Evolutionary conservation across 306 rosid genomes (phyloP), one percentile per base, ranked within the genome.

Genomic region (Sindora glabra): DNA sequence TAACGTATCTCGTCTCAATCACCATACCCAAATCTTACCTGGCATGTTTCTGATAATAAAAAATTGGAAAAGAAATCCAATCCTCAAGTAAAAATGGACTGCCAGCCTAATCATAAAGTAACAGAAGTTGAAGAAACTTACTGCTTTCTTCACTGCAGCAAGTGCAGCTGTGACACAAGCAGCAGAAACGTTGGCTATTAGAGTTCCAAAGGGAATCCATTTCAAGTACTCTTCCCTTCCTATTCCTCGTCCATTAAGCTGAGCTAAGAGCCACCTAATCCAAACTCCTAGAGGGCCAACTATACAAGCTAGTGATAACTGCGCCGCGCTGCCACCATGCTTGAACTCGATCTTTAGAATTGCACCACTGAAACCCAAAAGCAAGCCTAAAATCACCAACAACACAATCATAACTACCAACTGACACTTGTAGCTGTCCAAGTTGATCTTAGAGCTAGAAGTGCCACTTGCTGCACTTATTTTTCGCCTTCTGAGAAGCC

Each of bases 261-360:
- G 51, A 3, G 92, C 86, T 36, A 89, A 77, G 77, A 81, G 65
- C 95, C 97, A 89, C 70, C 86, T 71, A 56, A 72, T 56, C 97
- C 97, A 89, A 41, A 86, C 97, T 32, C 92, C 97, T 7, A 65
- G 10, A 10, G 97, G 95, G 22, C 95, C 97, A 74, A 89, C 77
- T 14, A 89, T 30, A 78, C 92, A 89, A 26, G 78, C 92, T 46
- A 89, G 36, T 92, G 87, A 86, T 10, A 83, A 54, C 15, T 63
- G 57, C 60, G 78, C 84, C 27, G 51, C 75, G 14, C 39, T 55
- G 38, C 74, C 61, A 6, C 57, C 67, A 12, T 47, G 74, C 49
- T 69, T 69, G 56, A 86, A 86, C 72, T 81, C 74, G 13, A 32
- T 32, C 51, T 47, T 25, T 27, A 40, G 15, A 11, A 75, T 16